Percentiles rank a stretch among this genome's conserved stretches.
Conservation (phyloP, 225 moss, liverwort and hornwort genomes). For the Marchantia polymorpha region DNA sequence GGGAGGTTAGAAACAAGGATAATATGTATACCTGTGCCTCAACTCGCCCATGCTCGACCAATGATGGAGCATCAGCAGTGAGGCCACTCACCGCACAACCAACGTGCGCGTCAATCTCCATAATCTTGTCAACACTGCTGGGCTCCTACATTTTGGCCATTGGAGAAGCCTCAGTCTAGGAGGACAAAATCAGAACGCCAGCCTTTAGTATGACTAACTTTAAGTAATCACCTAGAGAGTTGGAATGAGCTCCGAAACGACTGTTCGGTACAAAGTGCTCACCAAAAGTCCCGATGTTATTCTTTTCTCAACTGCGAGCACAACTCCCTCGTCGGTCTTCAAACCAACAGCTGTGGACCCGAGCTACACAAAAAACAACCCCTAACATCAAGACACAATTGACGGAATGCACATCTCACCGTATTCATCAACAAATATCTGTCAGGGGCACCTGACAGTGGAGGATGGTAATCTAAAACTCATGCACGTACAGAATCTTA, state of each 20-base stretch:
- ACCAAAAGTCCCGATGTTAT: constrained; percentile 41
- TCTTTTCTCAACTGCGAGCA: constrained; percentile 53
- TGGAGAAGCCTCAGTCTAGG: background rate
- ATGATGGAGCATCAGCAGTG: constrained; percentile 78
- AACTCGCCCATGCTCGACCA: constrained; percentile 83
- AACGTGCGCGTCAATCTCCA: constrained; percentile 83
- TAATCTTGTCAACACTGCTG: constrained; percentile 82
- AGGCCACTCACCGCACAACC: constrained; percentile 91
- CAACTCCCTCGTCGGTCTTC: constrained; percentile 46
- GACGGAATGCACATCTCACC: background rate
- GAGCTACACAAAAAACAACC: constrained; percentile 19
- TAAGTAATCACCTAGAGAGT: background rate
- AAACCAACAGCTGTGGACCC: constrained; percentile 46
- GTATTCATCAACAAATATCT: background rate
- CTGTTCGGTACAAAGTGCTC: background rate
- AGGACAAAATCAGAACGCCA: background rate
- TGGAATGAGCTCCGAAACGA: background rate
- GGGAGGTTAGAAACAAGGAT: background rate
- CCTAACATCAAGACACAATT: constrained; percentile 3
- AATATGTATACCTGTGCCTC: constrained; percentile 59
- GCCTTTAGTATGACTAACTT: background rate
- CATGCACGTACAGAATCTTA: background rate
- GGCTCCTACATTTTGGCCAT: constrained; percentile 47
- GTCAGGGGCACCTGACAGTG: background rate
- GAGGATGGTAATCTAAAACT: background rate